A percentile compares a stretch with the other conserved stretches of the same genome.
phyloP scores from a whole-genome alignment of 768 basidiomycete genomes.

The Leccinum arenicola region DNA sequence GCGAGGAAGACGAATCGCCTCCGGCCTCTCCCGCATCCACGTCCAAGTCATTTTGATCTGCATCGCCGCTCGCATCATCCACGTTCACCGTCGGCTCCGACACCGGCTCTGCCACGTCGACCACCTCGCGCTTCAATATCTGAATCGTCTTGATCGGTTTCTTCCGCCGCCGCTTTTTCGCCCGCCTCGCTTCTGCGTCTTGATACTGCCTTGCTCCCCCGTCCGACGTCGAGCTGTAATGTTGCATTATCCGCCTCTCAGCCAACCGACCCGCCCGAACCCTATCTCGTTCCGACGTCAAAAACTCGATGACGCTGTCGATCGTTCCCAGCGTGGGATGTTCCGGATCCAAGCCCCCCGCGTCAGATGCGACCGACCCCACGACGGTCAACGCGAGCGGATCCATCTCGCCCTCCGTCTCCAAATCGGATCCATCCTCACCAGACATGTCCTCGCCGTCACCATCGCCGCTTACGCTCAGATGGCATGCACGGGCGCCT shows the following conservation, averaged over 20 bases:
- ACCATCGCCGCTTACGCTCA: background rate
- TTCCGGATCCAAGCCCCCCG: conserved; percentile 28
- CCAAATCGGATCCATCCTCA: conserved; percentile 27
- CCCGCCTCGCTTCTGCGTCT: conserved; percentile 39
- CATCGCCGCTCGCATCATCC: conserved; percentile 27
- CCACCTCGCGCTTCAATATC: conserved; percentile 23
- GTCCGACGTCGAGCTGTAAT: conserved; percentile 36
- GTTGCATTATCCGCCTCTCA: conserved; percentile 24
- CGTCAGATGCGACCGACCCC: conserved; percentile 24
- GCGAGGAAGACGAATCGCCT: conserved; percentile 30
- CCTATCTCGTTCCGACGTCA: conserved; percentile 64
- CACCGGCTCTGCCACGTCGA: conserved; percentile 19
- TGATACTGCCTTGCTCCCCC: conserved; percentile 35
- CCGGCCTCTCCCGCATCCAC: conserved; percentile 16
- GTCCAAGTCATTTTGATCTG: conserved; percentile 22
- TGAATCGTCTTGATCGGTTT: conserved; percentile 30
- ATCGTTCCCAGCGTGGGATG: conserved; percentile 72
- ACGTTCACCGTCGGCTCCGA: conserved; percentile 22
- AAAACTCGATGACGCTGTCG: conserved; percentile 71
- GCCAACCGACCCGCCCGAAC: conserved; percentile 43
- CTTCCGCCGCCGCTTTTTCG: conserved; percentile 39
- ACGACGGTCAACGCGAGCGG: conserved; percentile 24
- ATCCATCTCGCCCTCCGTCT: conserved; percentile 39
- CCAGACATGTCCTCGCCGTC: conserved; percentile 11
- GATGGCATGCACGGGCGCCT: background rate